Conservation (phyloP, 169 alveolate genomes). For the Plasmodium gonderi region DNA sequence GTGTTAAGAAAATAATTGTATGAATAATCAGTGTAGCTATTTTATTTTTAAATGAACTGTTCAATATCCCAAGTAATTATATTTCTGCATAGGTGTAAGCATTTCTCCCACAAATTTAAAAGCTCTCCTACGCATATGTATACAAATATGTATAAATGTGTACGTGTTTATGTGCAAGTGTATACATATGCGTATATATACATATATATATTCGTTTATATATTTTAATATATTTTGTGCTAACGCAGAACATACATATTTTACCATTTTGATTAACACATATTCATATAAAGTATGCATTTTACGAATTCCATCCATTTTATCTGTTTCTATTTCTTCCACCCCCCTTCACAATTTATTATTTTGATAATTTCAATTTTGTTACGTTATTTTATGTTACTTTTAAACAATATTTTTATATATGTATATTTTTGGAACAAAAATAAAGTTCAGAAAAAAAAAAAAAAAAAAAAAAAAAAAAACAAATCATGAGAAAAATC, state of each 20-base stretch:
- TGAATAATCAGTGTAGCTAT: not conserved
- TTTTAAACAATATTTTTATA: conserved; percentile 19
- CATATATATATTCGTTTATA: not conserved
- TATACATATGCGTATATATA: not conserved
- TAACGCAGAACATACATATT: too few relatives aligned
- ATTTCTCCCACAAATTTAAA: too few relatives aligned
- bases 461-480: not conserved
- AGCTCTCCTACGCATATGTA: too few relatives aligned
- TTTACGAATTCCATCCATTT: not conserved
- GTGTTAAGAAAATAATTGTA: not conserved
- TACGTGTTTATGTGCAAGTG: not conserved
- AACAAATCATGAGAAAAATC: not conserved
- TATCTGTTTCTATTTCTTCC: not conserved
- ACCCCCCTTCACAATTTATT: too few relatives aligned
- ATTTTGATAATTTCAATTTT: conserved; percentile 62
- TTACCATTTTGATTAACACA: conserved; percentile 18
- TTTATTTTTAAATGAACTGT: not conserved
- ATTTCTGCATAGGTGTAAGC: not conserved
- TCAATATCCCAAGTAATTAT: not conserved
- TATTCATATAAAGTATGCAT: not conserved
- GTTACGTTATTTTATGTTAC: conserved; percentile 22
- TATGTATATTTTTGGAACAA: conserved; percentile 7
- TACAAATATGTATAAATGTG: not conserved
- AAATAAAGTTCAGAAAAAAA: conserved; percentile 19
- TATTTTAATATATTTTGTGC: not conserved